phyloP scores from a whole-genome alignment of 2,329 filamentous ascomycete species.

The Fusarium verrucosum region DNA sequence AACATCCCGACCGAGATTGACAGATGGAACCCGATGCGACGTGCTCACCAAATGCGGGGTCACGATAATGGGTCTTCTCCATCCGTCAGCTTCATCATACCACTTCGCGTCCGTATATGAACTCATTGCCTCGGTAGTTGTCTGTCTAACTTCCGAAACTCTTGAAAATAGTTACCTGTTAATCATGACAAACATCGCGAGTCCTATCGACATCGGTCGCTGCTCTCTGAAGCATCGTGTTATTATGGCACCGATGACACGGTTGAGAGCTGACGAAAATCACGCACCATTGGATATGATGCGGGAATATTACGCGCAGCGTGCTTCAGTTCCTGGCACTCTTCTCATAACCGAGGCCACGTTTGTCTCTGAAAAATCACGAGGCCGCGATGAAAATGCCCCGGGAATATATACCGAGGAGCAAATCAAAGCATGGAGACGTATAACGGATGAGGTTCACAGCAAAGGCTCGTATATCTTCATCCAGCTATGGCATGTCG shows the following conservation, averaged over 20 bases:
- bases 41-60: constrained; percentile 20
- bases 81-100: neutral
- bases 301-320: constrained; percentile 22
- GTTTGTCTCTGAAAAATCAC: neutral
- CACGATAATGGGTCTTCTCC: neutral
- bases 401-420: constrained; percentile 4
- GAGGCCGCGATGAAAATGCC: constrained; percentile 7
- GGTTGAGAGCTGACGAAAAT: constrained; percentile 5
- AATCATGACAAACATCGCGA: constrained; percentile 1
- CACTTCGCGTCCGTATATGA: neutral
- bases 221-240: constrained; percentile 18
- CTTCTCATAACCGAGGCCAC: constrained; percentile 27
- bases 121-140: neutral
- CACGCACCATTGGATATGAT: constrained; percentile 13
- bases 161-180: neutral
- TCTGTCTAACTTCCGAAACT: neutral
- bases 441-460: constrained; percentile 7
- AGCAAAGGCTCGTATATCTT: constrained; percentile 10
- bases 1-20: constrained; percentile 18
- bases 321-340: constrained; percentile 19
- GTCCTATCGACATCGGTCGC: constrained; percentile 1
- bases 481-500: constrained; percentile 24
- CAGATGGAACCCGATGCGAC: constrained; percentile 3
- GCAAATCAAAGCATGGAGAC: constrained; percentile 10
- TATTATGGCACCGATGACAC: constrained; percentile 26